Evolutionary conservation across 1,139 yeast species (phyloP), one percentile per base, ranked within the genome.

Genomic region (Scheffersomyces titani): DNA sequence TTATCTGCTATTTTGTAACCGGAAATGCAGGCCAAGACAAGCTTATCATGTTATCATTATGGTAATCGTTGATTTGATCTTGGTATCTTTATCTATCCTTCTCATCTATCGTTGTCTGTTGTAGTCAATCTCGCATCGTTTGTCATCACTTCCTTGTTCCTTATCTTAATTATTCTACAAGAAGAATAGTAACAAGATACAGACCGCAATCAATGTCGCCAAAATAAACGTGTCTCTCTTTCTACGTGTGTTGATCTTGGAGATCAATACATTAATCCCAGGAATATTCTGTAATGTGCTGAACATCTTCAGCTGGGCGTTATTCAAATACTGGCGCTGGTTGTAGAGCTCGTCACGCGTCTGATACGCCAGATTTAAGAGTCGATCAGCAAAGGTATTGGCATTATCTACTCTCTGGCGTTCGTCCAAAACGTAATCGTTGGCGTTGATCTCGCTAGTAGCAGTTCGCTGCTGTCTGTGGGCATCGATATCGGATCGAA

Each of bases 151-250:
- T 30, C 13, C 40, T 30, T 16, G 13, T 11, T 30, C 40, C 9
- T 16, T 30, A 30, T 30, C 40, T 3, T 30, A 9, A 9, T 11
- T 16, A 4, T 16, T 18, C 53, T 49, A 63, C 44, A 64, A 60
- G 63, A 88, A 87, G 66, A 88, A 86, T 59, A 93, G 73, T 16
- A 91, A 71, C 53, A 93, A 66, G 36, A 92, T 87, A 76, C 98
- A 91, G 44, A 84, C 62, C 4, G 93, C 82, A 52, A 92, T 88
- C 53, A 94, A 82, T 5, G 81, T 65, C 3, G 97, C 96, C 70
- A 94, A 74, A n/a, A 94, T 90, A 50, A 94, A 70, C 20, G 96
- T 88, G 70, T 94, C 97, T 61, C 98, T 84, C 74, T 88, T 90
- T 72, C 94, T 88, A 65, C 98, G 81, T 2, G 97, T 89, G 70